These are phyloP conservation scores for Hyphochytrium catenoides DNA, from an alignment of 352 stramenopile species.

Conservation along the genomic window DNA sequence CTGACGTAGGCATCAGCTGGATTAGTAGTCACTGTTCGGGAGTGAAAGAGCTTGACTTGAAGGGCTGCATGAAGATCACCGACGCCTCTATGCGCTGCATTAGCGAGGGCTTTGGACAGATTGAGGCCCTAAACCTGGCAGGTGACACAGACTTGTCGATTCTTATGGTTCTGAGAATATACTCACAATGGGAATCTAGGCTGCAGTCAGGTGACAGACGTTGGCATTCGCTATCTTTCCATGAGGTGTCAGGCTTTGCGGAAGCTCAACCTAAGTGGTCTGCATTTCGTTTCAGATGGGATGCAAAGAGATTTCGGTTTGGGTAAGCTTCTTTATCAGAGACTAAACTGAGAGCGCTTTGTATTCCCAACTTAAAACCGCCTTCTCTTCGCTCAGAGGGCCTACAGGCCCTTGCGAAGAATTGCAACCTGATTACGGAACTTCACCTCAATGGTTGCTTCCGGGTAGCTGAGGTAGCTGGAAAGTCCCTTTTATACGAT, in stretches of 20 bases:
- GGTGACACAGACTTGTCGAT: too few species aligned
- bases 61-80: constrained; percentile 54
- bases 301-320: constrained; percentile 24
- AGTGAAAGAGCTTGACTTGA: constrained; percentile 52
- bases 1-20: constrained; percentile 74
- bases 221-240: too few species aligned
- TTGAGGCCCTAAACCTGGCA: constrained; percentile 18
- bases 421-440: background rate
- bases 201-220: too few species aligned
- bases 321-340: too few species aligned
- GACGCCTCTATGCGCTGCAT: constrained; percentile 58
- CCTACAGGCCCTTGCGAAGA: constrained; percentile 17
- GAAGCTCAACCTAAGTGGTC: constrained; percentile 41
- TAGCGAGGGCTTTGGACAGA: constrained; percentile 37
- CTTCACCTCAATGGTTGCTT: constrained; percentile 2
- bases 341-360: too few species aligned
- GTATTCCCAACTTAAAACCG: too few species aligned
- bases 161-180: too few species aligned
- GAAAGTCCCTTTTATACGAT: constrained; percentile 11
- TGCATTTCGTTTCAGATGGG: constrained; percentile 28
- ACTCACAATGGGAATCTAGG: too few species aligned
- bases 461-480: constrained; percentile 4
- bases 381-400: too few species aligned
- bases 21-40: constrained; percentile 46
- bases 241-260: constrained; percentile 33